A percentile compares a stretch with the other conserved stretches of the same genome.
Evolutionary conservation across 2,329 filamentous ascomycete genomes (phyloP).

Genomic region (Fusarium sarcochroum): DNA sequence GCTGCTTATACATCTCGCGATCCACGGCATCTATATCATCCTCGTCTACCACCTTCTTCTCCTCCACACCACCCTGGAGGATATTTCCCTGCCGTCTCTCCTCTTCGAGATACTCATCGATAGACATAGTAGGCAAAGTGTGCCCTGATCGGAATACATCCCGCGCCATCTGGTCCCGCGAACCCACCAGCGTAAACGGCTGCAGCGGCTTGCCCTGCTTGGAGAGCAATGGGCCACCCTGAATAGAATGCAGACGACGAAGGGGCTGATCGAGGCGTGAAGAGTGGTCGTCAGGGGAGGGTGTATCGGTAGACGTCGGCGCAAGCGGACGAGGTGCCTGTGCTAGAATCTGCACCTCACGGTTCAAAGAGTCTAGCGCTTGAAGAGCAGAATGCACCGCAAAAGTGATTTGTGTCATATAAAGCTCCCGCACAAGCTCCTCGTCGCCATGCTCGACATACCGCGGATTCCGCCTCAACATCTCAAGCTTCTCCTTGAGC

Average conservation of each 20-base stretch:
- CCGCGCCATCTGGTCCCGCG: slow-evolving; percentile 79
- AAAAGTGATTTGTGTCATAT: slow-evolving; percentile 81
- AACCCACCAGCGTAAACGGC: slow-evolving; percentile 89
- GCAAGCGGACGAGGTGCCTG: slow-evolving; percentile 74
- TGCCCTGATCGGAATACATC: slow-evolving; percentile 93
- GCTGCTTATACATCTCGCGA: slow-evolving; percentile 90
- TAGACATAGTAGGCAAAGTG: slow-evolving; percentile 95
- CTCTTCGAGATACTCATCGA: slow-evolving; percentile 97
- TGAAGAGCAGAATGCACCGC: slow-evolving; percentile 86
- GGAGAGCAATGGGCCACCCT: slow-evolving; percentile 80
- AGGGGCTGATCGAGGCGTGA: slow-evolving; percentile 80
- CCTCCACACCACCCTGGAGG: slow-evolving; percentile 89
- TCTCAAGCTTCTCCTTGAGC: slow-evolving; percentile 84
- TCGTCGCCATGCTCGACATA: slow-evolving; percentile 81
- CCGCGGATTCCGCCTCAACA: slow-evolving; percentile 59
- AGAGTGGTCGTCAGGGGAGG: slow-evolving; percentile 64
- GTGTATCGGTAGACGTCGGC: slow-evolving; percentile 61
- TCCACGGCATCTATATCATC: slow-evolving; percentile 92
- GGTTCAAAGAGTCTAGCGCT: slow-evolving; percentile 86
- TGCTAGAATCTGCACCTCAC: slow-evolving; percentile 86
- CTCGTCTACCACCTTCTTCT: slow-evolving; percentile 83
- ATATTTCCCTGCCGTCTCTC: slow-evolving; percentile 88
- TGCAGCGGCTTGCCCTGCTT: slow-evolving; percentile 86
- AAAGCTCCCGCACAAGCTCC: slow-evolving; percentile 82
- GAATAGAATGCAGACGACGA: slow-evolving; percentile 63